Evolutionary conservation across 441 rosid genomes (phyloP).

Genomic region (Brassica balearica): DNA sequence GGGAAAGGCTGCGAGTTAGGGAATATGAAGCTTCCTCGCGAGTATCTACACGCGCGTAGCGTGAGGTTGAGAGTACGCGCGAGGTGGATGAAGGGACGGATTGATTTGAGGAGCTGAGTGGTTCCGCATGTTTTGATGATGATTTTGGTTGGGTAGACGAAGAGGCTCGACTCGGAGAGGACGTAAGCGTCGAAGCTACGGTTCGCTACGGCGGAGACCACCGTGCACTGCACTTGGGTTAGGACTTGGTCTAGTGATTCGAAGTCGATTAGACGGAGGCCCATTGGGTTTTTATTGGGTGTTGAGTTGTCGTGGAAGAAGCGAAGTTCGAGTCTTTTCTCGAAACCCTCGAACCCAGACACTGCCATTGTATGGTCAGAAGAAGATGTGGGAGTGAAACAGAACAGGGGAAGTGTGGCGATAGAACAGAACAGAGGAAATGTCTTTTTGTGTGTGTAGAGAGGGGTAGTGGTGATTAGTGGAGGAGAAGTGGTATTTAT

Average conservation of each 20-base stretch:
- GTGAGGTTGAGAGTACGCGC: conserved; percentile 71
- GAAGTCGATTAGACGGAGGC: conserved; percentile 78
- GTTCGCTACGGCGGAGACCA: conserved; percentile 90
- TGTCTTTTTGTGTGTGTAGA: conserved; percentile 17
- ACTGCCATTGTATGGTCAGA: conserved; percentile 59
- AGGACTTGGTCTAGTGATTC: conserved; percentile 71
- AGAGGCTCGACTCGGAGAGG: conserved; percentile 90
- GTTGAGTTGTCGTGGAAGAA: conserved; percentile 42
- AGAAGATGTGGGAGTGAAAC: conserved; percentile 8
- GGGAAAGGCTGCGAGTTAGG: conserved; percentile 90
- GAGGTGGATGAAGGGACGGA: conserved; percentile 70
- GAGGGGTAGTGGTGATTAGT: conserved; percentile 45
- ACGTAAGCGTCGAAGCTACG: conserved; percentile 86
- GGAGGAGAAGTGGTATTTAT: conserved; percentile 47
- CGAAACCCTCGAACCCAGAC: conserved; percentile 96
- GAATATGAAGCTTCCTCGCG: conserved; percentile 91
- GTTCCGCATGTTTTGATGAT: conserved; percentile 99
- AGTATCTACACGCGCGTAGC: conserved; percentile 69
- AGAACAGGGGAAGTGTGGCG: neutral
- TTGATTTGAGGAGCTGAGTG: conserved; percentile 86
- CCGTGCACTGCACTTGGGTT: conserved; percentile 84
- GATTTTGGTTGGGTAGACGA: conserved; percentile 90
- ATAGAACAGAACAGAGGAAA: conserved; percentile 13
- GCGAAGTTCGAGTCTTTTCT: conserved; percentile 89
- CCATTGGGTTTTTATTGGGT: conserved; percentile 44